Evolutionary conservation across 148 eudicot genomes (phyloP), one percentile per base, ranked within the genome.

Genomic region (Amaranthus cruentus): DNA sequence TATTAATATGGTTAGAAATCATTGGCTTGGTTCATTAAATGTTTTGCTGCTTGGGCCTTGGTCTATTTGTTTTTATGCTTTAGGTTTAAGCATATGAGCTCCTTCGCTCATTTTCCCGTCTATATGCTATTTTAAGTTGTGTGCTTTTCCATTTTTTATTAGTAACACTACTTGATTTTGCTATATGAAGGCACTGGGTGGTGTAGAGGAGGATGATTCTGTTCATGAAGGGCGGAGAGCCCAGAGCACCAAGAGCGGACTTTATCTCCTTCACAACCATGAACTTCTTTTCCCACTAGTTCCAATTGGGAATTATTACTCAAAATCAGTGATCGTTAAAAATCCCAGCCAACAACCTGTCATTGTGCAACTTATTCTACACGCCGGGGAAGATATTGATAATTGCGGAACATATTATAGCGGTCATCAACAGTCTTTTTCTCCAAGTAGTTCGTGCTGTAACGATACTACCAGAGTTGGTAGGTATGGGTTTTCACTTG

Each of bases 311-410:
- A 87, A 75, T 75, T 74, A 86, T 79, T 75, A 50, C 66, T 82
- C 87, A 9, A 71, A 84, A 80, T 86, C 84, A 74, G 81, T 93
- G 28, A 78, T 80, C 5, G 88, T 93, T 13, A 83, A 58, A 78
- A 93, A 93, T 66, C 98, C 95, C 21, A 93, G 88, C 79, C 80
- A 73, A 50, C 73, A 86, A 74, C 90, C 97, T 11, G 82, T 91
- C 62, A 61, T 79, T 47, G 81, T 91, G 88, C 98, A 93, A 83
- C 89, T 93, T 49, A 79, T 93, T 72, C 76, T 93, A 47, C 83
- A 84, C 58, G 77, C 95, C 0, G 88, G 77, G 62, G 91, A 87
- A 75, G 76, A 80, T 38, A 61, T 86, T 62, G 78, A 88, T 15
- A 75, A 85, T 54, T 89, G 97, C 83, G 81, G 72, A 76, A 74